Conservation (phyloP, 176 grass and related monocot species). For the Musa troglodytarum region DNA sequence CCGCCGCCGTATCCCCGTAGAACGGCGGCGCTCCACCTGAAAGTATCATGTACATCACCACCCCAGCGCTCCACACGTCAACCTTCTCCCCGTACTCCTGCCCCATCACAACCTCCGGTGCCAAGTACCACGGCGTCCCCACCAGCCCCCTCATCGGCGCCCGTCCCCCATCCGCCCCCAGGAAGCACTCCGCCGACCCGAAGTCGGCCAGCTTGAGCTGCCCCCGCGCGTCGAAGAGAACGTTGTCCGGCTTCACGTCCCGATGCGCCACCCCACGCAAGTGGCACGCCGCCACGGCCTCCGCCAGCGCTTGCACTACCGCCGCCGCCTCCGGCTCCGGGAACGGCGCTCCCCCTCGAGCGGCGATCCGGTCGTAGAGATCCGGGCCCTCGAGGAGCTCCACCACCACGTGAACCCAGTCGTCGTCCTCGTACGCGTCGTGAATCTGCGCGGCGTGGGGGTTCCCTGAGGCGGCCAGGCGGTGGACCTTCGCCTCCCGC, state of each 20-base stretch:
- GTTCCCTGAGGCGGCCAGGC: conserved; percentile 52
- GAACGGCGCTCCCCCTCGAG: too few species aligned
- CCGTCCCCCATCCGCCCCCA: conserved; percentile 54
- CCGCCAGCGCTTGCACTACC: conserved; percentile 34
- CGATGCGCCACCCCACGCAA: conserved; percentile 58
- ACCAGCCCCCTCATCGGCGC: conserved; percentile 44
- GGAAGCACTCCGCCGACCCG: conserved; percentile 60
- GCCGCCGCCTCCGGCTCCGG: conserved; percentile 9
- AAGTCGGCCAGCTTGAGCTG: conserved; percentile 53
- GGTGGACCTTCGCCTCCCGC: too few species aligned
- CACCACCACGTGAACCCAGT: conserved; percentile 65
- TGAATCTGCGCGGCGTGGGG: conserved; percentile 63
- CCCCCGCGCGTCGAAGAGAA: conserved; percentile 35
- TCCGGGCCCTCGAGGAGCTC: conserved; percentile 35
- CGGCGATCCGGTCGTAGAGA: too few species aligned
- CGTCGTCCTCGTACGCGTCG: conserved; percentile 59
- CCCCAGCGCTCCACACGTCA: conserved; percentile 32
- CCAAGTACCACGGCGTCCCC: too few species aligned
- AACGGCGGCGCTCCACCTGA: conserved; percentile 70
- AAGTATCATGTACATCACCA: conserved; percentile 79
- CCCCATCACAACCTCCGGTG: too few species aligned
- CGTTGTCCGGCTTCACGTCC: conserved; percentile 76
- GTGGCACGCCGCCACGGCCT: conserved; percentile 60
- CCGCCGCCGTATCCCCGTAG: conserved; percentile 47
- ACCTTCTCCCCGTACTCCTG: too few species aligned